A percentile compares a stretch with the other conserved stretches of the same genome.
These are phyloP conservation scores for Penicillium cataractarum DNA, from an alignment of 495 filamentous ascomycete genomes.

Conservation along the genomic window DNA sequence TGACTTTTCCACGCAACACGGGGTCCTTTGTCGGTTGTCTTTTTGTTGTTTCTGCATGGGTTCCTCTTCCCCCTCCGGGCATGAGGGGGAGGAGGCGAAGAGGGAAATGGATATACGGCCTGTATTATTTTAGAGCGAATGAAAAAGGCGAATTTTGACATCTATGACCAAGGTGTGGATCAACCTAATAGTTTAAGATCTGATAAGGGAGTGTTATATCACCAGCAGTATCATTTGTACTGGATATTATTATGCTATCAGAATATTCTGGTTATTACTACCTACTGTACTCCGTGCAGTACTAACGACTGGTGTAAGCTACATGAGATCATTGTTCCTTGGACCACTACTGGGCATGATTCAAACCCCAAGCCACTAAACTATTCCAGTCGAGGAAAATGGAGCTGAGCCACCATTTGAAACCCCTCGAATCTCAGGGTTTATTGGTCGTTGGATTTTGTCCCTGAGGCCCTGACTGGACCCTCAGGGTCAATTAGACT, in stretches of 20 bases:
- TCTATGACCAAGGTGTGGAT: neutral
- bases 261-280: too few relatives aligned
- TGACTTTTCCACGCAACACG: constrained; percentile 25
- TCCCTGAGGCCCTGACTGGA: too few relatives aligned
- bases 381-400: too few relatives aligned
- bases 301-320: too few relatives aligned
- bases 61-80: constrained; percentile 7
- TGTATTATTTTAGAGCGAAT: constrained; percentile 18
- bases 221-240: too few relatives aligned
- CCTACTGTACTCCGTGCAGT: too few relatives aligned
- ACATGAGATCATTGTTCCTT: too few relatives aligned
- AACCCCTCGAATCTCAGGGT: neutral
- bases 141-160: constrained; percentile 4
- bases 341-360: too few relatives aligned
- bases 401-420: too few relatives aligned
- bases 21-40: constrained; percentile 7
- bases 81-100: constrained; percentile 4
- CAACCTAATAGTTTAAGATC: neutral
- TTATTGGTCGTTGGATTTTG: neutral
- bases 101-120: constrained; percentile 5
- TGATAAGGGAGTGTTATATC: too few relatives aligned
- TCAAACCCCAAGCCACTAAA: neutral
- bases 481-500: neutral
- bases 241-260: too few relatives aligned
- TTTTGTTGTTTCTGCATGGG: constrained; percentile 19